These are phyloP conservation scores for Eucalyptus leucophloia DNA, from an alignment of 345 rosid genomes.

Conservation along the genomic window DNA sequence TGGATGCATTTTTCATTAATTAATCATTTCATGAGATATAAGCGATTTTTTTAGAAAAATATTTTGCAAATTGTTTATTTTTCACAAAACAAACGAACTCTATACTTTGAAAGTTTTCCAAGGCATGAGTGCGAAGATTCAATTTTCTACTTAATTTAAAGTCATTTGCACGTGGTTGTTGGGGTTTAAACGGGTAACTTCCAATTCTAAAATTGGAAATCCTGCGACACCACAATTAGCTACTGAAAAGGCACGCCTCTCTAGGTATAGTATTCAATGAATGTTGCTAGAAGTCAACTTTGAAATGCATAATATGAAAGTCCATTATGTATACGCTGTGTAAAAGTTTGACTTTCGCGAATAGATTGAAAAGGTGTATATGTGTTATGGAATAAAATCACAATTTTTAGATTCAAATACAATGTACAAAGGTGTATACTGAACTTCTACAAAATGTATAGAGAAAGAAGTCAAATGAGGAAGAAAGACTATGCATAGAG, in stretches of 20 bases:
- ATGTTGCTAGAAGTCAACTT: neutral
- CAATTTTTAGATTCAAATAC: neutral
- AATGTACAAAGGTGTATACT: neutral
- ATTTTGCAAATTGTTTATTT: too few species aligned
- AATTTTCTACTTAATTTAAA: neutral
- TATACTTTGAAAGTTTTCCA: neutral
- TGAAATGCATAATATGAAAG: neutral
- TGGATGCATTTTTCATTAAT: too few species aligned
- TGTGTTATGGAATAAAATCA: neutral
- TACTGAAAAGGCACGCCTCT: neutral
- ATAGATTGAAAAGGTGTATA: neutral
- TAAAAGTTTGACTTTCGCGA: neutral
- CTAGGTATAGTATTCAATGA: neutral
- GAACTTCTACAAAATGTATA: neutral
- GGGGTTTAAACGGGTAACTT: neutral
- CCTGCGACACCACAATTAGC: neutral
- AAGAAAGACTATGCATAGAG: neutral
- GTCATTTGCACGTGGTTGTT: neutral
- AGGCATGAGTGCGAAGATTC: neutral
- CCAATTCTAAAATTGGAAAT: neutral
- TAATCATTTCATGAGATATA: too few species aligned
- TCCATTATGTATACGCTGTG: neutral
- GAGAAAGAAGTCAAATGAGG: neutral
- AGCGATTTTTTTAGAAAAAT: too few species aligned
- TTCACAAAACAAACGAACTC: too few species aligned